phyloP scores from a whole-genome alignment of 176 grass and related monocot genomes.

The Oryza australiensis region DNA sequence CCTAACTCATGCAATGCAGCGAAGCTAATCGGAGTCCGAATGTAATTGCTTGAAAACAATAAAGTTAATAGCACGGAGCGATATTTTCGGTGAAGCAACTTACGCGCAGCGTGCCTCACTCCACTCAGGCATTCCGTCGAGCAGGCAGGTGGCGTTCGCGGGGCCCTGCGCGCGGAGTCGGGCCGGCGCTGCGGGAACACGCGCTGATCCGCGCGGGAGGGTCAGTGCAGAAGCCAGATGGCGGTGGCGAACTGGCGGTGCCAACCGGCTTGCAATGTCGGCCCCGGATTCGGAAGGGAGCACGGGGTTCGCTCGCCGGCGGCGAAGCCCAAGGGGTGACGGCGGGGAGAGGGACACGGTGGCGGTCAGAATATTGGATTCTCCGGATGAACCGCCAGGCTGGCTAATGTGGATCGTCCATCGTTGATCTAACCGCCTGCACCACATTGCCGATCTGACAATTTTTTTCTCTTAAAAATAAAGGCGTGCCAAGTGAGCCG shows the following conservation, averaged over 20 bases:
- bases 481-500: too few relatives aligned
- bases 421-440: too few relatives aligned
- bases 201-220: not conserved
- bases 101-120: not conserved
- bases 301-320: not conserved
- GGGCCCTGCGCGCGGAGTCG: not conserved
- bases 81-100: not conserved
- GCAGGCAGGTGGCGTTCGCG: not conserved
- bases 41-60: not conserved
- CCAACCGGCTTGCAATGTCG: not conserved
- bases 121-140: conserved; percentile 30
- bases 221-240: not conserved
- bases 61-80: not conserved
- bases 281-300: not conserved
- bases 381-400: too few relatives aligned
- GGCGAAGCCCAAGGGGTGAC: not conserved
- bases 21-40: not conserved
- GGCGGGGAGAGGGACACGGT: too few relatives aligned
- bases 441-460: too few relatives aligned
- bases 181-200: not conserved
- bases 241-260: not conserved
- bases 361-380: too few relatives aligned
- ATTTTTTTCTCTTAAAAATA: too few relatives aligned
- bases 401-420: too few relatives aligned
- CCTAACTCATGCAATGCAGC: not conserved